A percentile compares a stretch with the other conserved stretches of the same genome.
phyloP scores from a whole-genome alignment of 192 early-diverging fungal species.

The Funneliformis geosporum region DNA sequence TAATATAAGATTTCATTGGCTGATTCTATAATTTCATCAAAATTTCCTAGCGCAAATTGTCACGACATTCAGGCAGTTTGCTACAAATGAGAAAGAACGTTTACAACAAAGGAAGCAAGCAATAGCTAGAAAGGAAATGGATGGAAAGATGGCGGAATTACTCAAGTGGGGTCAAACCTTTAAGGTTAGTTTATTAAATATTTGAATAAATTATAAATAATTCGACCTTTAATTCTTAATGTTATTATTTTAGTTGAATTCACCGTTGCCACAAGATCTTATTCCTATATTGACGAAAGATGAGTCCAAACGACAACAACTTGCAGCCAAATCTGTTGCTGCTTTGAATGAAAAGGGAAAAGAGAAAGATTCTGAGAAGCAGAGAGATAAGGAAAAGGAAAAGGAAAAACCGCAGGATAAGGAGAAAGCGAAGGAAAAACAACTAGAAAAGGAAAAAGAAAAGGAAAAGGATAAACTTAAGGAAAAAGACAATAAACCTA shows the following conservation, averaged over 20 bases:
- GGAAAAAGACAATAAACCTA: slow-evolving; percentile 30
- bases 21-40: not conserved
- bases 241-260: slow-evolving; percentile 58
- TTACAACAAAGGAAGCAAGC: slow-evolving; percentile 75
- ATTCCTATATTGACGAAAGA: slow-evolving; percentile 71
- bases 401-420: slow-evolving; percentile 32
- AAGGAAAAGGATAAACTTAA: slow-evolving; percentile 1
- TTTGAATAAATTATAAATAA: not conserved
- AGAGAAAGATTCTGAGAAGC: slow-evolving; percentile 11
- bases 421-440: slow-evolving; percentile 33
- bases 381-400: slow-evolving; percentile 15
- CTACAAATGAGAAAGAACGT: slow-evolving; percentile 74
- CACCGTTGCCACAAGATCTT: slow-evolving; percentile 81
- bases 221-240: not conserved
- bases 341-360: slow-evolving; percentile 1
- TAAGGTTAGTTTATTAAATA: slow-evolving; percentile 44
- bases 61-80: slow-evolving; percentile 62
- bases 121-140: slow-evolving; percentile 72
- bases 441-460: slow-evolving; percentile 25
- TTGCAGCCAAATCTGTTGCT: slow-evolving; percentile 15
- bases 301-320: slow-evolving; percentile 31
- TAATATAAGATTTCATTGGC: not conserved
- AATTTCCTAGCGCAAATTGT: slow-evolving; percentile 55
- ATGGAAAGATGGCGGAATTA: slow-evolving; percentile 73
- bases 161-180: slow-evolving; percentile 78